phyloP scores from a whole-genome alignment of 768 basidiomycete species.

The Leccinum incarnatum region DNA sequence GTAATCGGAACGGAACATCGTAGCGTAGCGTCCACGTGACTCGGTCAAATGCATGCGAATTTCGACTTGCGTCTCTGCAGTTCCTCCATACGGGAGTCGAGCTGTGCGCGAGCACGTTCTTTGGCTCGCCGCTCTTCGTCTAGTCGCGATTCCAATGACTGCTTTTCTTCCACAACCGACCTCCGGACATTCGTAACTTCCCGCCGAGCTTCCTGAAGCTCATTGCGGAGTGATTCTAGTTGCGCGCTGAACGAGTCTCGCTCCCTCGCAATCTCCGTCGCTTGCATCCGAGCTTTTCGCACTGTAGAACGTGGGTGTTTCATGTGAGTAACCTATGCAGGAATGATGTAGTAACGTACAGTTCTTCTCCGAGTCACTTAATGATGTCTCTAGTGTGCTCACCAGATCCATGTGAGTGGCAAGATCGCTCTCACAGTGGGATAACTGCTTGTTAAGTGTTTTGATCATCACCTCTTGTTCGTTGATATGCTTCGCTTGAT shows the following conservation, averaged over 20 bases:
- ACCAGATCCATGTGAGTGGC: slow-evolving; percentile 92
- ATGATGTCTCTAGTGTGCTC: slow-evolving; percentile 75
- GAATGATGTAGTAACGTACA: slow-evolving; percentile 48
- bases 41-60: slow-evolving; percentile 76
- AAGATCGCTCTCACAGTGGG: slow-evolving; percentile 89
- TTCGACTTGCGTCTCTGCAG: slow-evolving; percentile 83
- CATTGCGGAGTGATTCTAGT: slow-evolving; percentile 63
- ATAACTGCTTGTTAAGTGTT: slow-evolving; percentile 88
- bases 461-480: slow-evolving; percentile 92
- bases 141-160: slow-evolving; percentile 75
- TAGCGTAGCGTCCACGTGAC: not conserved
- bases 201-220: slow-evolving; percentile 74
- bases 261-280: slow-evolving; percentile 84
- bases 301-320: slow-evolving; percentile 42
- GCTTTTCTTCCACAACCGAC: slow-evolving; percentile 87
- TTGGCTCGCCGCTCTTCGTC: slow-evolving; percentile 88
- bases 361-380: slow-evolving; percentile 92
- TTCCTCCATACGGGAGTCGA: slow-evolving; percentile 87
- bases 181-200: slow-evolving; percentile 75
- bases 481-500: slow-evolving; percentile 70
- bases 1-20: slow-evolving; percentile 5
- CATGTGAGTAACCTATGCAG: slow-evolving; percentile 8
- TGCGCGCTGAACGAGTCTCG: slow-evolving; percentile 71
- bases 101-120: slow-evolving; percentile 82
- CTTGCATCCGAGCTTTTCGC: slow-evolving; percentile 92